Evolutionary conservation across 805 yeast species (phyloP).

Genomic region (Lachancea thermotolerans): DNA sequence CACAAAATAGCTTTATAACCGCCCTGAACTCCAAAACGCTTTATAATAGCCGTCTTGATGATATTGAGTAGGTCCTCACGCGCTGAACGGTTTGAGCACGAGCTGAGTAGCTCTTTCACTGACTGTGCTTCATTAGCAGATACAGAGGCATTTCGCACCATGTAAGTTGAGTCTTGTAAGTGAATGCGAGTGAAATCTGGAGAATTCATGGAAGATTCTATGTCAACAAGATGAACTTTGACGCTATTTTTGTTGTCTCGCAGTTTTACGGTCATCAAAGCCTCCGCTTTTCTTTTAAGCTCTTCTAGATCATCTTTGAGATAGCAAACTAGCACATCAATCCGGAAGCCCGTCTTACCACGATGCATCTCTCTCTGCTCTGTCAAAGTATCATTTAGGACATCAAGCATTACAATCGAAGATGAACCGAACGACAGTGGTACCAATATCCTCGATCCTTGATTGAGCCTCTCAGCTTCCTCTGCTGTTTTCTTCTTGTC

Average conservation of each 20-base stretch:
- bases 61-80: slow-evolving; percentile 53
- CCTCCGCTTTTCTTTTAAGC: slow-evolving; percentile 11
- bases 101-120: slow-evolving; percentile 12
- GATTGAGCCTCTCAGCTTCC: slow-evolving; percentile 29
- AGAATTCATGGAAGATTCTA: slow-evolving; percentile 35
- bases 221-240: slow-evolving; percentile 35
- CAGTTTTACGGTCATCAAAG: slow-evolving; percentile 8
- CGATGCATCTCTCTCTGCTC: slow-evolving; percentile 59
- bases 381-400: slow-evolving; percentile 49
- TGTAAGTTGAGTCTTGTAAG: slow-evolving; percentile 2
- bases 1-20: slow-evolving; percentile 51
- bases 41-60: slow-evolving; percentile 42
- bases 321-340: slow-evolving; percentile 40
- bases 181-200: slow-evolving; percentile 18
- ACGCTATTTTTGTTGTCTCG: slow-evolving; percentile 24
- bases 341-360: slow-evolving; percentile 61
- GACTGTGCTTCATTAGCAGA: not conserved
- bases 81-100: slow-evolving; percentile 49
- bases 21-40: slow-evolving; percentile 39
- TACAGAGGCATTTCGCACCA: not conserved
- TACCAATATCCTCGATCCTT: slow-evolving; percentile 42
- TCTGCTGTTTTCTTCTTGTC: slow-evolving; percentile 19
- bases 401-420: slow-evolving; percentile 63
- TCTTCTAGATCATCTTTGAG: slow-evolving; percentile 35
- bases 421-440: slow-evolving; percentile 63